Base-by-base conservation (phyloP, 192 early-diverging fungal genomes). In the Gamsiella multidivaricata region DNA sequence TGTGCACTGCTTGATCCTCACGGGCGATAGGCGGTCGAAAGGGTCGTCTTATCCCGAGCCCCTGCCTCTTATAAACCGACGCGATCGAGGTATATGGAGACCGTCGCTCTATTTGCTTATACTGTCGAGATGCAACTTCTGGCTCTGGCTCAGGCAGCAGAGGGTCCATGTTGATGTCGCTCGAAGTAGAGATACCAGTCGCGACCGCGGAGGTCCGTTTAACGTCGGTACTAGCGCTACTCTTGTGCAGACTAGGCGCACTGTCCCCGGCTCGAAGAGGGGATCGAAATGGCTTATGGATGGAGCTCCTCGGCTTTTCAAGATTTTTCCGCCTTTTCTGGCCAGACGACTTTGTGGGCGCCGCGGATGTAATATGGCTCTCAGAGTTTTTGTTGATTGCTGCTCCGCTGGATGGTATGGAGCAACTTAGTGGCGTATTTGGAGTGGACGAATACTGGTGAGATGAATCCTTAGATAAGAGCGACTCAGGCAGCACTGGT, bases 241-340 rank as follows among this genome's bases (percentile, higher is more conserved):
- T 5, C 17, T n/a, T n/a, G 5, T 9, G 10, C 45, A 18, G 45
- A 9, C n/a, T 18, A n/a, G 41, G 8, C 11, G 25, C 33, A 9
- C 11, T 33, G 25, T 62, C n/a, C n/a, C 14, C 26, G 3, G 18
- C 22, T 18, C 46, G 31, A 6, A 69, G 10, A 2, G 67, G 67
- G 11, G 67, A 69, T 11, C 67, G 46, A 39, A 69, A 69, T 12
- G 67, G 67, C 36, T 69, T 69, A 26, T 69, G 67, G 32, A 69
- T 20, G 5, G 33, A 51, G 10, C 14, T 20, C n/a, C 23, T 41
- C 3, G 9, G 4, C 15, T 18, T 46, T 23, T 17, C 29, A 25
- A 57, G 51, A 1, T 22, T 25, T 7, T 25, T 12, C 28, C 5
- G n/a, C 22, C 67, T 45, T 29, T 69, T 69, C 18, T 36, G 56